Evolutionary conservation across 495 filamentous ascomycete genomes (phyloP).

Genomic region (Xylaria scruposa): DNA sequence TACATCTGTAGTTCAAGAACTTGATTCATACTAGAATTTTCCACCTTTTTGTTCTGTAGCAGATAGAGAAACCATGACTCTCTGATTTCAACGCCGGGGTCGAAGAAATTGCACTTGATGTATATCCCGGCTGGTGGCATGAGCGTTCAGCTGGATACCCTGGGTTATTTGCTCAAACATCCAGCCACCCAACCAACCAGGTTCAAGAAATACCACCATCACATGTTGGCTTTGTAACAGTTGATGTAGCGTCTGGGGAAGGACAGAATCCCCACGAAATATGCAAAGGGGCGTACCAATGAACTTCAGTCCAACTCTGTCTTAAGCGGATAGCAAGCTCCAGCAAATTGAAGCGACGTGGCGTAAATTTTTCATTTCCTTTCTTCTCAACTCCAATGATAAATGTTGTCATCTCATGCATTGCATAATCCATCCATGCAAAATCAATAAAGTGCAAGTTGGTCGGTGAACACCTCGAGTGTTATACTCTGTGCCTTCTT

Average conservation of each 20-base stretch:
- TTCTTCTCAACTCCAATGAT: neutral
- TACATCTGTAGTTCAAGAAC: neutral
- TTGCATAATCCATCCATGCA: neutral
- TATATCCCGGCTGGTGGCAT: neutral
- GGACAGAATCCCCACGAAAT: conserved; percentile 5
- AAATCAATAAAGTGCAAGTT: neutral
- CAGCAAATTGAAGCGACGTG: neutral
- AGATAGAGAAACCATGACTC: neutral
- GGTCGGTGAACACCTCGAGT: conserved; percentile 8
- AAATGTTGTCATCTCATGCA: conserved; percentile 18
- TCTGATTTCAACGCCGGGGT: neutral
- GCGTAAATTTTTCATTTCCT: neutral
- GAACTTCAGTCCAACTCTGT: neutral
- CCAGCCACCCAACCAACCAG: neutral
- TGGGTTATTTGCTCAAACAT: neutral
- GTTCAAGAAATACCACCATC: neutral
- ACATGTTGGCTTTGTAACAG: conserved; percentile 7
- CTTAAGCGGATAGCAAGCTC: neutral
- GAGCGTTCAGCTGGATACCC: neutral
- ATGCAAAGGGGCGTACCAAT: conserved; percentile 9
- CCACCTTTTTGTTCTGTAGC: neutral
- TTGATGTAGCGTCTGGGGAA: conserved; percentile 16
- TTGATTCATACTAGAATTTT: neutral
- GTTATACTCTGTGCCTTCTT: neutral
- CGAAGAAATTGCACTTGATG: neutral